Base-by-base conservation (phyloP, 78 protist genomes). In the Guillardia theta region DNA sequence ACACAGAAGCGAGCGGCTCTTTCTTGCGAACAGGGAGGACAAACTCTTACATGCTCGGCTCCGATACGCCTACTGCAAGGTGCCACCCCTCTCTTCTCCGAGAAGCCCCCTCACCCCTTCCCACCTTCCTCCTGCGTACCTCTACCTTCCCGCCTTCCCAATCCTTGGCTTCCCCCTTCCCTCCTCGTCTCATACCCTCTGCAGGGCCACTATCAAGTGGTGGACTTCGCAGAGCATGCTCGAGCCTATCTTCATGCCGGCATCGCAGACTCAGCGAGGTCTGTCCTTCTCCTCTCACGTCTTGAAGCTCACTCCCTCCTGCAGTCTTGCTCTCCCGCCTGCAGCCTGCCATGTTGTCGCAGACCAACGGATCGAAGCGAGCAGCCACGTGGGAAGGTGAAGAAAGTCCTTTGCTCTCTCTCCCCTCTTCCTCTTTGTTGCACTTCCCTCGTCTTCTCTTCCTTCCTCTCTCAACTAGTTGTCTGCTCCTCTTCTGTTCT, bases 171-270 rank as follows among this genome's bases (percentile, higher is more conserved):
- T 30, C 1, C 6, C 27, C 39, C 70, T 30, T 1, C 39, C 70
- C 21, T 27, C 39, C 70, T 36, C 36, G 83, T 24, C 46, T 4
- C 1, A 36, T 36, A 12, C 36, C 6, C 22, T 70, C 83, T 36
- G 10, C 27, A 70, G 36, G 1, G 83, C 46, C 41, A 10, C 83
- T 15, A 70, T 70, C 46, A 43, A 70, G 45, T 36, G n/a, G 83
- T 70, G 83, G 83, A 70, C 83, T 12, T 3, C 83, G 10, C 83
- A 70, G 41, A 70, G 83, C 41, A 70, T 70, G 83, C 83, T 70
- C 21, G 83, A 70, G 83, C 83, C 83, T 15, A 70, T 70, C 41
- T 70, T 70, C 41, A 33, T 70, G 83, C 83, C 83, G 4, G n/a
- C 33, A 15, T 70, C 83, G n/a, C 4, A 36, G n/a, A 70, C 83